A percentile compares a stretch with the other conserved stretches of the same genome.
Evolutionary conservation across 1,139 yeast species (phyloP).

Genomic region (Blastobotrys petasosporus): DNA sequence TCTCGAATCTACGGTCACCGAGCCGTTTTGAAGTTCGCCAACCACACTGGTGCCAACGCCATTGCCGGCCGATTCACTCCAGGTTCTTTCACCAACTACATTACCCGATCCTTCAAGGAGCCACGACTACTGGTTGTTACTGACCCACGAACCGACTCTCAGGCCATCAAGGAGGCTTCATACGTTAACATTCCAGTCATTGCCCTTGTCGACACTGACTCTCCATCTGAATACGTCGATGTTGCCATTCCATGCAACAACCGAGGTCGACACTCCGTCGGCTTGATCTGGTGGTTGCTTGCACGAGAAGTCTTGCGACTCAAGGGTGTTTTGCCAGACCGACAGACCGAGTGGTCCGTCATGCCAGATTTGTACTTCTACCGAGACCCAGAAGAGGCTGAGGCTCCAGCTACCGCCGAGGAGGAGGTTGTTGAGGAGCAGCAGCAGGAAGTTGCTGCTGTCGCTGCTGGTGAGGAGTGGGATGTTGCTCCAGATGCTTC

Average conservation of each 20-base stretch:
- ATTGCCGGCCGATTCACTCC: constrained; percentile 99
- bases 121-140: constrained; percentile 99
- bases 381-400: constrained; percentile 99
- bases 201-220: constrained; percentile 97
- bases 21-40: constrained; percentile 99
- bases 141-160: constrained; percentile 99
- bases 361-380: constrained; percentile 99
- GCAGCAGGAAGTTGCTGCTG: constrained; percentile 53
- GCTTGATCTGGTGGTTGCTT: constrained; percentile 99
- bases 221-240: constrained; percentile 98
- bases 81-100: constrained; percentile 99
- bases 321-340: constrained; percentile 96
- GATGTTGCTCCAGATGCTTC: constrained; percentile 66
- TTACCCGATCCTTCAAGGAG: constrained; percentile 99
- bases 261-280: constrained; percentile 99
- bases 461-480: constrained; percentile 67
- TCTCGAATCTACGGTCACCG: constrained; percentile 99
- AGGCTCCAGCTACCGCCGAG: constrained; percentile 64
- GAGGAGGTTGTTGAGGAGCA: constrained; percentile 59
- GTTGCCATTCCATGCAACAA: constrained; percentile 99
- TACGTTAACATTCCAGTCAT: constrained; percentile 99
- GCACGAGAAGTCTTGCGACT: constrained; percentile 99
- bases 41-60: constrained; percentile 99
- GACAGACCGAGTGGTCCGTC: constrained; percentile 96
- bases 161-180: constrained; percentile 99